A percentile compares a stretch with the other conserved stretches of the same genome.
Conservation (phyloP, 768 basidiomycete genomes). For the Boletus sp. region DNA sequence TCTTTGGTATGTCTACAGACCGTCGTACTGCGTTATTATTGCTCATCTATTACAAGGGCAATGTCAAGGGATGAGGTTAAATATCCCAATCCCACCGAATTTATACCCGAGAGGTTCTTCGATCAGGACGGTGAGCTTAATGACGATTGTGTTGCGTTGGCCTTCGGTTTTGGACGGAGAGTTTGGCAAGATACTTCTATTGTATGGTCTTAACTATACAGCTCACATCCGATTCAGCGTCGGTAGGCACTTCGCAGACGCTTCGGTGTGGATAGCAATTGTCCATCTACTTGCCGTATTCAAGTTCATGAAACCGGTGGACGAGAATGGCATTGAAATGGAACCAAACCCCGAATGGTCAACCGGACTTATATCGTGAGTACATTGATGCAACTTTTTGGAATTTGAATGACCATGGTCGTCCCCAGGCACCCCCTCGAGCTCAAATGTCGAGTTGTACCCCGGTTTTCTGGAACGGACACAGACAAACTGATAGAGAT, state of each 20-base stretch:
- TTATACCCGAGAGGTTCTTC: slow-evolving; percentile 30
- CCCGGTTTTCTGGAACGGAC: slow-evolving; percentile 17
- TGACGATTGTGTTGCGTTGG: slow-evolving; percentile 18
- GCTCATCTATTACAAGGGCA: slow-evolving; percentile 21
- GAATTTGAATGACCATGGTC: slow-evolving; percentile 1
- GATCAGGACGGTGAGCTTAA: slow-evolving; percentile 23
- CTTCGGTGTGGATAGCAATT: slow-evolving; percentile 32
- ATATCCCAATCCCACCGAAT: slow-evolving; percentile 27
- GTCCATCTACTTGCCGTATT: slow-evolving; percentile 30
- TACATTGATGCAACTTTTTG: not conserved
- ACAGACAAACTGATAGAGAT: slow-evolving; percentile 14
- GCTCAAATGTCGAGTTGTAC: slow-evolving; percentile 27
- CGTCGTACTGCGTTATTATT: not conserved
- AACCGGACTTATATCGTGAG: slow-evolving; percentile 29
- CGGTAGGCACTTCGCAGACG: slow-evolving; percentile 31
- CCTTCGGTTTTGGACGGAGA: slow-evolving; percentile 31
- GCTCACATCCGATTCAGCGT: slow-evolving; percentile 16
- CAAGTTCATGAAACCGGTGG: slow-evolving; percentile 28
- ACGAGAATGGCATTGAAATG: slow-evolving; percentile 25
- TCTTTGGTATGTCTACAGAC: slow-evolving; percentile 21
- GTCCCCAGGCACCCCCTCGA: slow-evolving; percentile 26
- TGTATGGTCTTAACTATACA: not conserved
- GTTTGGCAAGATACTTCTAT: slow-evolving; percentile 16
- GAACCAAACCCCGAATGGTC: slow-evolving; percentile 27
- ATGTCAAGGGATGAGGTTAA: slow-evolving; percentile 28